Evolutionary conservation across 768 basidiomycete genomes (phyloP).

Genomic region (Leucocoprinus birnbaumii): DNA sequence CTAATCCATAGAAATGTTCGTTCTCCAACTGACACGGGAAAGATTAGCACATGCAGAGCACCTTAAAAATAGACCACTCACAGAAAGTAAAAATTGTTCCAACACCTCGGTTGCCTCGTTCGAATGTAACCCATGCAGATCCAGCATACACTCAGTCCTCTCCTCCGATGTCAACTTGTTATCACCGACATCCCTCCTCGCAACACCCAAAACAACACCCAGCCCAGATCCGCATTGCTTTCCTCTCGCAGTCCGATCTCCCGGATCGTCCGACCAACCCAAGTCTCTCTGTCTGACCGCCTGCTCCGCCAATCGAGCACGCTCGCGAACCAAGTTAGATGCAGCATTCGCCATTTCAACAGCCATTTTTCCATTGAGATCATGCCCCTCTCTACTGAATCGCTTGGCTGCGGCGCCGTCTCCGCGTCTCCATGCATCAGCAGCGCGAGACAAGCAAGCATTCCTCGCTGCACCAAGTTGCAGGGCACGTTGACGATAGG

Average conservation of each 20-base stretch:
- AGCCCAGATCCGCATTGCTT: constrained; percentile 76
- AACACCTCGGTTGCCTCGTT: constrained; percentile 91
- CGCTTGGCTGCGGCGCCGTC: constrained; percentile 95
- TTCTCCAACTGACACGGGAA: constrained; percentile 61
- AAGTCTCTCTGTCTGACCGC: constrained; percentile 71
- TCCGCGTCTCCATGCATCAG: constrained; percentile 93
- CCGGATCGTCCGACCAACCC: constrained; percentile 80
- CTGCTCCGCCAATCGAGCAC: constrained; percentile 71
- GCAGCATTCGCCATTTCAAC: constrained; percentile 86
- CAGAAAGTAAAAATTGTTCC: constrained; percentile 84
- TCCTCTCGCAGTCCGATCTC: constrained; percentile 74
- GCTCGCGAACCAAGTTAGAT: constrained; percentile 78
- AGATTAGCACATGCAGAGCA: not conserved
- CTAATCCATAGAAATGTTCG: constrained; percentile 85
- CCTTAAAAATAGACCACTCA: constrained; percentile 39
- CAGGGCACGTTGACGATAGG: constrained; percentile 83
- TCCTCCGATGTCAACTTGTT: constrained; percentile 74
- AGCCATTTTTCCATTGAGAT: constrained; percentile 89
- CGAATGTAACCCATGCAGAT: constrained; percentile 91
- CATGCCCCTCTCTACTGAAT: constrained; percentile 92
- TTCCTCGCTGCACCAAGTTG: constrained; percentile 93
- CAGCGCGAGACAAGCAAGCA: constrained; percentile 90
- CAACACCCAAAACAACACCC: constrained; percentile 88
- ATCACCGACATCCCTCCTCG: constrained; percentile 53
- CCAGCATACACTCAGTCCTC: constrained; percentile 82